Evolutionary conservation across 2,329 filamentous ascomycete genomes (phyloP).

Genomic region (Gnomoniopsis smithogilvyi): DNA sequence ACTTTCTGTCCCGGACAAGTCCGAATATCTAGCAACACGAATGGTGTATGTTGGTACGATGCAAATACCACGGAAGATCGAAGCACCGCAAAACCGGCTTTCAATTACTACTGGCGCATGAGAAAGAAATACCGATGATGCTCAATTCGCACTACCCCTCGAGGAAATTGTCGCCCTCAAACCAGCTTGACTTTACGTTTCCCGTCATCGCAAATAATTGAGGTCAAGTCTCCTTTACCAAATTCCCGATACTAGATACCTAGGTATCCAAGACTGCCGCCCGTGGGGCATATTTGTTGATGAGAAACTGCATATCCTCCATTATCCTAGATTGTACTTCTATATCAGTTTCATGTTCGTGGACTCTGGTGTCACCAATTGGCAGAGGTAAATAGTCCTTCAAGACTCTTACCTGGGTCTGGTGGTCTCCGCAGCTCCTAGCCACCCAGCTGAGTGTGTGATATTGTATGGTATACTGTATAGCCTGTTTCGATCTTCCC

Average conservation of each 20-base stretch:
- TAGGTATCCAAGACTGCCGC: background rate
- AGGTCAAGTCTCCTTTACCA: too few species aligned
- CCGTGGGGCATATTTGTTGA: constrained; percentile 17
- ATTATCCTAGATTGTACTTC: constrained; percentile 9
- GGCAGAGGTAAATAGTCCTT: background rate
- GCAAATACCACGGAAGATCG: too few species aligned
- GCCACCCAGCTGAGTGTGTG: background rate
- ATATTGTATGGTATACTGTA: constrained; percentile 1
- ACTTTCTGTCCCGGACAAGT: too few species aligned
- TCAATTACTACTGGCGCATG: too few species aligned
- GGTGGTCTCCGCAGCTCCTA: background rate
- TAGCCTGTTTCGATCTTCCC: constrained; percentile 3
- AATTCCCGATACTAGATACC: background rate
- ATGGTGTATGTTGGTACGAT: too few species aligned
- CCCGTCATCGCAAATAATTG: too few species aligned
- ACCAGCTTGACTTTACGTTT: too few species aligned
- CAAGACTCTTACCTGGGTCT: background rate
- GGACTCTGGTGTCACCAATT: background rate
- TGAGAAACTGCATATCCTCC: constrained; percentile 21
- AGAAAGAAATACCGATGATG: too few species aligned
- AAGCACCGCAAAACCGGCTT: too few species aligned
- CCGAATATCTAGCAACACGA: too few species aligned
- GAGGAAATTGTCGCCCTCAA: too few species aligned
- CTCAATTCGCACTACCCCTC: too few species aligned
- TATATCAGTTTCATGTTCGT: background rate